Evolutionary conservation across 768 basidiomycete genomes (phyloP).

Genomic region (Leccinum pellstonianum): DNA sequence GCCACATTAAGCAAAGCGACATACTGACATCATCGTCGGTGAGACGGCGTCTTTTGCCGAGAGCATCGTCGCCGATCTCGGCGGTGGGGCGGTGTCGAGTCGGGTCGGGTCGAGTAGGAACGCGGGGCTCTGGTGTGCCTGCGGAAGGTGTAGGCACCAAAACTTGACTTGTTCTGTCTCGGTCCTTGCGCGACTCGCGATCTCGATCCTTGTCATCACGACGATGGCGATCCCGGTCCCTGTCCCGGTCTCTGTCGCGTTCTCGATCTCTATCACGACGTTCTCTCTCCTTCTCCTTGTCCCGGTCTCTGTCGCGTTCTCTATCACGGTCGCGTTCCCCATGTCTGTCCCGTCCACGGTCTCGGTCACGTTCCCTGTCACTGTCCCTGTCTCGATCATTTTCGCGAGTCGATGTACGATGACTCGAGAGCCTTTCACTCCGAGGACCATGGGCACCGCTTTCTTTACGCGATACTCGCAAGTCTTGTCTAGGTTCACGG

Average conservation of each 20-base stretch:
- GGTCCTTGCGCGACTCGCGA: constrained; percentile 59
- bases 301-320: constrained; percentile 38
- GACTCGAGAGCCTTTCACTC: constrained; percentile 45
- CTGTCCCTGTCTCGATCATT: constrained; percentile 42
- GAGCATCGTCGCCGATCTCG: constrained; percentile 55
- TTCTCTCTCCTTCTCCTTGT: constrained; percentile 41
- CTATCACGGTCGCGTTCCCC: constrained; percentile 48
- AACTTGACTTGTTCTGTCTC: constrained; percentile 42
- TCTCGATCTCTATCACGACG: constrained; percentile 45
- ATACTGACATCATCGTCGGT: constrained; percentile 71
- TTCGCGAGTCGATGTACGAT: constrained; percentile 38
- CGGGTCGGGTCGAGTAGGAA: constrained; percentile 60
- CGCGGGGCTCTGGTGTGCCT: constrained; percentile 49
- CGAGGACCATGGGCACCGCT: constrained; percentile 53
- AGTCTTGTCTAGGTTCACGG: constrained; percentile 47
- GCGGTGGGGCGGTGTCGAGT: constrained; percentile 50
- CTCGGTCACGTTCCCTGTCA: constrained; percentile 48
- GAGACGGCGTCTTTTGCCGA: constrained; percentile 70
- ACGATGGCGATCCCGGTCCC: constrained; percentile 48
- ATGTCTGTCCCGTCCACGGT: constrained; percentile 46
- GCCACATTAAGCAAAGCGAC: background rate
- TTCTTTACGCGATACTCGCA: constrained; percentile 42
- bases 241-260: constrained; percentile 46
- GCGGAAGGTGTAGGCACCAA: constrained; percentile 31
- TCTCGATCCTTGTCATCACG: constrained; percentile 66